Evolutionary conservation across 2,329 filamentous ascomycete genomes (phyloP), one percentile per base, ranked within the genome.

Genomic region (Nigrospora osmanthi): DNA sequence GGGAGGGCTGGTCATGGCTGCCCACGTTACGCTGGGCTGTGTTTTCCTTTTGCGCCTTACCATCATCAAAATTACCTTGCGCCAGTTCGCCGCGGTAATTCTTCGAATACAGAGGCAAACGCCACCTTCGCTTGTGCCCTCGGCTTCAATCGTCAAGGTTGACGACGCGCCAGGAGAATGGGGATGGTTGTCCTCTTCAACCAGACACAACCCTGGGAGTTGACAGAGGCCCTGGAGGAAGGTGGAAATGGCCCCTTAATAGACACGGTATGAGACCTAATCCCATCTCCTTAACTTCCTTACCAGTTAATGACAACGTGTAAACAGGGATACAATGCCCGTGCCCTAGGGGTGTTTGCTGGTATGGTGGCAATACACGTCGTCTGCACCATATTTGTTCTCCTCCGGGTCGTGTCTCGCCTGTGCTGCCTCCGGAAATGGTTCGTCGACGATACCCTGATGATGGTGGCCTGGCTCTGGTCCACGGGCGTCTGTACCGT

Each of bases 371-470:
- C 36, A 32, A 16, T 33, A n/a, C 40, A 42, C 11, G 32, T 30
- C 14, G 36, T 42, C 7, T 42, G 40, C 28, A 42, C 40, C 9
- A n/a, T 42, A 15, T 42, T 36, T 23, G 10, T 42, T 4, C 11
- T 42, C 11, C 33, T 42, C 14, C 33, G 40, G 3, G 16, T 42
- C 15, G 32, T 23, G 11, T 42, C 40, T 7, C 33, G 40, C 4
- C 40, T 42, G 10, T 34, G 14, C 33, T 42, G 40, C 19, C 15
- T 42, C 13, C 40, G 40, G 4, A 36, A 23, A 23, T 42, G 40
- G 40, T 42, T 42, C n/a, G 33, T 42, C 40, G 40, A 42, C 33
- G 40, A 42, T 13, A 42, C 40, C 14, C 33, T 42, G 10, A 42
- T 42, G 40, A 34, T 42, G 16, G 28, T 36, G 16, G 33, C 40